A percentile compares a stretch with the other conserved stretches of the same genome.
These are phyloP conservation scores for Kodamaea neixiangensis DNA, from an alignment of 805 yeast genomes.

Conservation along the genomic window DNA sequence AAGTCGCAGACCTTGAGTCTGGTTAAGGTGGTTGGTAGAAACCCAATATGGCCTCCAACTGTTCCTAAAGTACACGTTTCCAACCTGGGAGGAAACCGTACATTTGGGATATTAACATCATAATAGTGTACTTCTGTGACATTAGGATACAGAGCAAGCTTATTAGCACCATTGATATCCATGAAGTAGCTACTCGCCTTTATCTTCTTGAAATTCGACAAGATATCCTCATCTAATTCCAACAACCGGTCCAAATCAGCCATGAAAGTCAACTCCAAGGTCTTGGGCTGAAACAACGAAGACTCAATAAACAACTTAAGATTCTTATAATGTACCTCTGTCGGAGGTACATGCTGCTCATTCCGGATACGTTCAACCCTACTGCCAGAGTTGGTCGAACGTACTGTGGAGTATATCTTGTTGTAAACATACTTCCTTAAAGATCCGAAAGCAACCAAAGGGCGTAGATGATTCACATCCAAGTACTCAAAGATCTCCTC, in stretches of 20 bases:
- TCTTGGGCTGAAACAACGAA: not conserved
- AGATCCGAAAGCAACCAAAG: not conserved
- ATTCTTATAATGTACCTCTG: not conserved
- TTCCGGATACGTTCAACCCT: not conserved
- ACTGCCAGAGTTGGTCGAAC: not conserved
- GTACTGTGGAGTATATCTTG: not conserved
- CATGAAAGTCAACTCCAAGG: not conserved
- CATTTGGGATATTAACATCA: not conserved
- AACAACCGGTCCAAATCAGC: slow-evolving; percentile 1
- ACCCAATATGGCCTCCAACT: not conserved
- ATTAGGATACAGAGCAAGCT: not conserved
- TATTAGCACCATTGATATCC: not conserved
- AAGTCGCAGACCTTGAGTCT: not conserved
- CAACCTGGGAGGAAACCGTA: not conserved
- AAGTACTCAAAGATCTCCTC: slow-evolving; percentile 2
- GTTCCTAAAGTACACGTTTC: not conserved
- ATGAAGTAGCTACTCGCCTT: slow-evolving; percentile 1
- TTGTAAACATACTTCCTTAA: slow-evolving; percentile 1
- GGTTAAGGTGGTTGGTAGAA: not conserved
- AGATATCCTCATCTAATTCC: not conserved
- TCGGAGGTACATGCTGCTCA: slow-evolving; percentile 1
- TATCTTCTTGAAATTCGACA: not conserved
- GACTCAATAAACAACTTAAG: not conserved
- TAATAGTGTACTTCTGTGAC: not conserved
- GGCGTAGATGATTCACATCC: slow-evolving; percentile 1